Evolutionary conservation across 1,284 basidiomycete genomes (phyloP).

Genomic region (Pholiota adiposa): DNA sequence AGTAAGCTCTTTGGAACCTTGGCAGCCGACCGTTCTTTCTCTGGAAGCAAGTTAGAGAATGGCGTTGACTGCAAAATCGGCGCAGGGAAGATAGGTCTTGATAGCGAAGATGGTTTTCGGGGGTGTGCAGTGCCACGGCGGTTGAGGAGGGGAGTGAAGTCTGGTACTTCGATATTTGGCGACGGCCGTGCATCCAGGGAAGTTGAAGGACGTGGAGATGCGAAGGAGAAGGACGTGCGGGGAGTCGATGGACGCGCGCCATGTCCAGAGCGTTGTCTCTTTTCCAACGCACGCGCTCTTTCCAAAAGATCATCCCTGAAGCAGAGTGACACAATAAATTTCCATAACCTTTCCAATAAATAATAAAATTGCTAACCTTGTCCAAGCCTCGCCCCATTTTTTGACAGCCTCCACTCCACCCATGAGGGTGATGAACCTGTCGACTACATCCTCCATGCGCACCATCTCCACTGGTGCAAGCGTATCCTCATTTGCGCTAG

Average conservation of each 20-base stretch:
- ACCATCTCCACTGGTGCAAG: constrained; percentile 56
- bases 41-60: constrained; percentile 33
- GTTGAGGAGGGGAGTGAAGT: constrained; percentile 51
- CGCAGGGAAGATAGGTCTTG: constrained; percentile 28
- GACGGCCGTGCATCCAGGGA: constrained; percentile 3
- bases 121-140: constrained; percentile 28
- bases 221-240: background rate
- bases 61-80: constrained; percentile 32
- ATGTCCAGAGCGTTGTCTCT: constrained; percentile 62
- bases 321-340: constrained; percentile 6
- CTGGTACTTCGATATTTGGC: constrained; percentile 47
- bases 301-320: constrained; percentile 56
- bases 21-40: constrained; percentile 12
- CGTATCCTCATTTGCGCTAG: constrained; percentile 28
- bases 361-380: constrained; percentile 43
- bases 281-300: constrained; percentile 59
- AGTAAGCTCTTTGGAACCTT: constrained; percentile 43
- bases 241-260: constrained; percentile 50
- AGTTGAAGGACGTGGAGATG: background rate
- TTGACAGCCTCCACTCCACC: constrained; percentile 46
- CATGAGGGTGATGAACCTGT: constrained; percentile 51
- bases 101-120: constrained; percentile 2
- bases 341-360: constrained; percentile 3
- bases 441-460: constrained; percentile 55
- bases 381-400: constrained; percentile 52